Conservation (phyloP, 352 stramenopile species). For the Phytophthora sansomeana region DNA sequence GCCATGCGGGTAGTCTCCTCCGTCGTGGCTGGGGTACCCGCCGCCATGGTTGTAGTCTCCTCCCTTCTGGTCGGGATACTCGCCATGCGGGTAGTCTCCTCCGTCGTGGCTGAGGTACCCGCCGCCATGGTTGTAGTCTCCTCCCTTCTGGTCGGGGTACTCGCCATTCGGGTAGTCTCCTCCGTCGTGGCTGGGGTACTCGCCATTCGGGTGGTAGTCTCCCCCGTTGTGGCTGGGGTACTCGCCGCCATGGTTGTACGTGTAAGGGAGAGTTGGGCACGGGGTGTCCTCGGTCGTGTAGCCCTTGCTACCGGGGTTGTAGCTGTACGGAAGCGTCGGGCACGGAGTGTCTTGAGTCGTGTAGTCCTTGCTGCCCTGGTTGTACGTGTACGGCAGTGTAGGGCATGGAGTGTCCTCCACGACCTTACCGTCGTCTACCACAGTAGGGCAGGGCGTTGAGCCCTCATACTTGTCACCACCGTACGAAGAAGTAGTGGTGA, state of each 20-base stretch:
- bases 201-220: no score
- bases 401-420: constrained; percentile 9
- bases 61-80: not conserved
- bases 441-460: constrained; percentile 18
- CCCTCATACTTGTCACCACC: not conserved
- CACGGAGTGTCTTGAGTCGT: constrained; percentile 14
- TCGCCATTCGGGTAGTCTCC: constrained; percentile 7
- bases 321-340: constrained; percentile 5
- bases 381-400: constrained; percentile 21
- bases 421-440: not conserved
- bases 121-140: not conserved
- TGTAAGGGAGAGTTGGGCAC: constrained; percentile 24
- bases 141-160: not conserved
- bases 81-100: no score
- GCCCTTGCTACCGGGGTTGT: not conserved
- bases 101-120: no score
- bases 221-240: no score
- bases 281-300: constrained; percentile 10
- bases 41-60: constrained; percentile 11
- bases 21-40: not conserved
- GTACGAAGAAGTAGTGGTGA: not conserved
- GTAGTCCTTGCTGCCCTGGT: not conserved
- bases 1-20: not conserved
- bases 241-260: constrained; percentile 6
- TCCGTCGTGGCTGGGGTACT: not conserved